Evolutionary conservation across 257 asterid species (phyloP).

Genomic region (Nyctanthes arbortristis): DNA sequence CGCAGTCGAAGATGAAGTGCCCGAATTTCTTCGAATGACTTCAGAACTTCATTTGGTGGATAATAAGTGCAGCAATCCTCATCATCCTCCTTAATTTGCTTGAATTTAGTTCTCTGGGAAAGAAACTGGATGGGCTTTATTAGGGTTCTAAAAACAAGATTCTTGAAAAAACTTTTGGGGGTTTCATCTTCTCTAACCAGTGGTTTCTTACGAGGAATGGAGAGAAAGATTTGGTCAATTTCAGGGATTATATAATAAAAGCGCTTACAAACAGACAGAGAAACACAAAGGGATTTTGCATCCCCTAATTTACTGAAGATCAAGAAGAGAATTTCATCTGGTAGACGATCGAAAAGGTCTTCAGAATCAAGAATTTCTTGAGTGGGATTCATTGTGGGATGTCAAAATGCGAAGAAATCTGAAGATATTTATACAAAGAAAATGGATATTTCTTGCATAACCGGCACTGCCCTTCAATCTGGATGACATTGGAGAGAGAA

Average conservation of each 20-base stretch:
- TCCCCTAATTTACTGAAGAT: conserved; percentile 60
- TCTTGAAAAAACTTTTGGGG: conserved; percentile 27
- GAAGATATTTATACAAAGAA: background rate
- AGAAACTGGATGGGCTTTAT: conserved; percentile 43
- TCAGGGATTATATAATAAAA: conserved; percentile 48
- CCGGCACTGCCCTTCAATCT: too few relatives aligned
- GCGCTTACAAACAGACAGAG: conserved; percentile 58
- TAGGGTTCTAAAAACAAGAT: conserved; percentile 26
- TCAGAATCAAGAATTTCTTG: conserved; percentile 4
- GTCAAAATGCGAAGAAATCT: background rate
- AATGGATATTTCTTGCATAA: background rate
- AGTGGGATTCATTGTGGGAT: conserved; percentile 1
- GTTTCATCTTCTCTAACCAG: conserved; percentile 10
- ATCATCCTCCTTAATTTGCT: conserved; percentile 30
- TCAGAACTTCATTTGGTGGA: conserved; percentile 38
- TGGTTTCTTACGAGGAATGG: conserved; percentile 33
- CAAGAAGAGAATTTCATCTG: conserved; percentile 52
- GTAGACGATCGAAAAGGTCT: conserved; percentile 56
- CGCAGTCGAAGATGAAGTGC: conserved; percentile 40
- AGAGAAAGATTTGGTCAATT: conserved; percentile 40
- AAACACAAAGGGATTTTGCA: conserved; percentile 55
- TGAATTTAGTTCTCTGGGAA: conserved; percentile 33
- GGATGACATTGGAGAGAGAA: conserved; percentile 25
- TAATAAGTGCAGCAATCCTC: conserved; percentile 31
- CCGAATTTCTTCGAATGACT: conserved; percentile 46